These are phyloP conservation scores for Paramecium caudatum DNA, from an alignment of 73 alveolate species.

Conservation along the genomic window DNA sequence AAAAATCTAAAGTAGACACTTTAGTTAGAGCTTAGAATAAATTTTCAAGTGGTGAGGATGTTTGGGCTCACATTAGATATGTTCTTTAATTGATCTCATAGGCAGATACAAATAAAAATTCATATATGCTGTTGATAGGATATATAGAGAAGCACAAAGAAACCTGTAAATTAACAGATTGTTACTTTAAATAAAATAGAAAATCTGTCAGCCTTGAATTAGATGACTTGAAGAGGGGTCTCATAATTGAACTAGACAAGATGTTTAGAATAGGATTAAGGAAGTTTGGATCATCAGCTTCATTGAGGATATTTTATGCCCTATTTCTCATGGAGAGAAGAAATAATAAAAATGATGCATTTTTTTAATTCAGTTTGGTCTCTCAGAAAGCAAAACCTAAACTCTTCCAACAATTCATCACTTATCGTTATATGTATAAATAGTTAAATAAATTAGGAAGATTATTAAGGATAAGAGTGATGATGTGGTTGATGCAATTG, in stretches of 20 bases:
- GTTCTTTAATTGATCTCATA: slow-evolving; percentile 84
- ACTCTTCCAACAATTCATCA: slow-evolving; percentile 61
- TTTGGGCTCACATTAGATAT: slow-evolving; percentile 87
- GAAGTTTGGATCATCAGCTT: slow-evolving; percentile 91
- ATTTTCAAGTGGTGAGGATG: slow-evolving; percentile 91
- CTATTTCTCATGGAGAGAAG: slow-evolving; percentile 92
- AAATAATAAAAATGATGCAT: slow-evolving; percentile 79
- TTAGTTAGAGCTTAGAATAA: slow-evolving; percentile 86
- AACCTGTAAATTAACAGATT: slow-evolving; percentile 87
- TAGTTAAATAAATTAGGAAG: slow-evolving; percentile 37
- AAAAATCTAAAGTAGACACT: slow-evolving; percentile 84
- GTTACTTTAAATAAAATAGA: slow-evolving; percentile 86
- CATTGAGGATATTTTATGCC: slow-evolving; percentile 90
- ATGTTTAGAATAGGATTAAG: slow-evolving; percentile 88
- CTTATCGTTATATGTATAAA: slow-evolving; percentile 63
- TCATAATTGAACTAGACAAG: slow-evolving; percentile 83
- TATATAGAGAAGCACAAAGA: slow-evolving; percentile 93
- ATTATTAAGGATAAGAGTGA: slow-evolving; percentile 52
- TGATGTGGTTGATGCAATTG: slow-evolving; percentile 73
- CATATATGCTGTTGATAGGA: slow-evolving; percentile 91
- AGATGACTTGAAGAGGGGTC: slow-evolving; percentile 48
- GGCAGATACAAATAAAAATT: slow-evolving; percentile 84
- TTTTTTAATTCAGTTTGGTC: slow-evolving; percentile 18
- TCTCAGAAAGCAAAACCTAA: slow-evolving; percentile 30
- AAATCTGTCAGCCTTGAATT: slow-evolving; percentile 55